Percentiles rank a stretch among this genome's conserved stretches.
phyloP scores from a whole-genome alignment of 2,329 filamentous ascomycete species.

The Cercospora sp. region DNA sequence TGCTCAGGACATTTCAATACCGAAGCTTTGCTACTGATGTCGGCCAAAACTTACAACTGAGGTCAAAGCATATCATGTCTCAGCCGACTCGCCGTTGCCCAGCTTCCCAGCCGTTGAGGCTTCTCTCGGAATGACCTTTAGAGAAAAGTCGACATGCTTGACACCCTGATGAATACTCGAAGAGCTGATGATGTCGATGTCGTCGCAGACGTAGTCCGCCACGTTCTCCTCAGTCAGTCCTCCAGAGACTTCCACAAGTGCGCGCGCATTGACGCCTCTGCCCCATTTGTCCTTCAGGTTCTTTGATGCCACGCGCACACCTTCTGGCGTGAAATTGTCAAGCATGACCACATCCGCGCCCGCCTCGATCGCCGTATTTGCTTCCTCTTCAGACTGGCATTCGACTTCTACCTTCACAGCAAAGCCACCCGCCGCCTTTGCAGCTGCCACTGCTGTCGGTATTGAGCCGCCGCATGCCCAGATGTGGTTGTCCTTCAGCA shows the following conservation, averaged over 20 bases:
- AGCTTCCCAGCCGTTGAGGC: conserved; percentile 25
- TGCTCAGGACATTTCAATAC: background rate
- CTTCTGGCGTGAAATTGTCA: conserved; percentile 86
- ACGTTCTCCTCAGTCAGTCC: conserved; percentile 86
- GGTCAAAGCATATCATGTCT: conserved; percentile 18
- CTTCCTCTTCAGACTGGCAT: conserved; percentile 82
- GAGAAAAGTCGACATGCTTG: conserved; percentile 88
- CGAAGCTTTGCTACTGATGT: background rate
- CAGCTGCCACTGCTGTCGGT: conserved; percentile 78
- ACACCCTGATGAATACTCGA: conserved; percentile 97
- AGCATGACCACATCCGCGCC: conserved; percentile 97
- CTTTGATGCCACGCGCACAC: conserved; percentile 71
- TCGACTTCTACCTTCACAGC: conserved; percentile 95
- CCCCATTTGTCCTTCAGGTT: conserved; percentile 79
- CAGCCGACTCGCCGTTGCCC: conserved; percentile 28
- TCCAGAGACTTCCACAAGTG: conserved; percentile 87
- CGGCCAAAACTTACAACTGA: background rate
- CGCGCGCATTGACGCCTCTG: conserved; percentile 57
- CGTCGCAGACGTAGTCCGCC: conserved; percentile 70
- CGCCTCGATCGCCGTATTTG: conserved; percentile 84
- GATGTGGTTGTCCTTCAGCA: conserved; percentile 99
- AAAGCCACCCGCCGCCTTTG: conserved; percentile 82
- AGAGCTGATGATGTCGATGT: conserved; percentile 94
- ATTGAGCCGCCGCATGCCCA: conserved; percentile 85
- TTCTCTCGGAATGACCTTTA: conserved; percentile 70